Percentiles rank a stretch among this genome's conserved stretches.
Conservation (phyloP, 164 flowering plant genomes). For the Sextonia rubra region DNA sequence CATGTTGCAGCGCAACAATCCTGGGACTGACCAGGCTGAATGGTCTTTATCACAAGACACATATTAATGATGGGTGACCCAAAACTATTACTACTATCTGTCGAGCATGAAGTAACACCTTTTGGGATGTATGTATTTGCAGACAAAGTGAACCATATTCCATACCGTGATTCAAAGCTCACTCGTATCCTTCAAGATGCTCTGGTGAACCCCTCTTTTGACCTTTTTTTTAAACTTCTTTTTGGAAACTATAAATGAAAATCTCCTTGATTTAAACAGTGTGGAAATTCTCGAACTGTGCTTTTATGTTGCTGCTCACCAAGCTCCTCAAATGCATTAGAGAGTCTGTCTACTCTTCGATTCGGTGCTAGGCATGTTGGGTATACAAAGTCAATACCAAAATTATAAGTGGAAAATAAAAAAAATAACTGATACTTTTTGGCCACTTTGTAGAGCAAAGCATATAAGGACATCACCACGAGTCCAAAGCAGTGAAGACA, state of each 20-base stretch:
- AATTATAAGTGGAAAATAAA: background rate
- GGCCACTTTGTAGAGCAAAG: conserved; percentile 56
- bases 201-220: conserved; percentile 40
- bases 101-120: background rate
- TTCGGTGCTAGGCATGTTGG: conserved; percentile 71
- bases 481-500: conserved; percentile 29
- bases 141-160: conserved; percentile 65
- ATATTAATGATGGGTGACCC: background rate
- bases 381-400: background rate
- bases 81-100: no score
- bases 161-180: conserved; percentile 85
- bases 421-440: background rate
- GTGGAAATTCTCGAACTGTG: conserved; percentile 73
- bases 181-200: conserved; percentile 82
- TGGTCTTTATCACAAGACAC: background rate
- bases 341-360: conserved; percentile 80
- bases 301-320: conserved; percentile 91
- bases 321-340: conserved; percentile 63
- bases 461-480: conserved; percentile 55
- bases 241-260: background rate
- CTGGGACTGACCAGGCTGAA: background rate
- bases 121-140: background rate
- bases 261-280: conserved; percentile 30
- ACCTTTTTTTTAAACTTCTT: background rate
- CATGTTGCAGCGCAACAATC: background rate